These are phyloP conservation scores for Trametes versicolor DNA, from an alignment of 1,284 basidiomycete species.

Conservation along the genomic window DNA sequence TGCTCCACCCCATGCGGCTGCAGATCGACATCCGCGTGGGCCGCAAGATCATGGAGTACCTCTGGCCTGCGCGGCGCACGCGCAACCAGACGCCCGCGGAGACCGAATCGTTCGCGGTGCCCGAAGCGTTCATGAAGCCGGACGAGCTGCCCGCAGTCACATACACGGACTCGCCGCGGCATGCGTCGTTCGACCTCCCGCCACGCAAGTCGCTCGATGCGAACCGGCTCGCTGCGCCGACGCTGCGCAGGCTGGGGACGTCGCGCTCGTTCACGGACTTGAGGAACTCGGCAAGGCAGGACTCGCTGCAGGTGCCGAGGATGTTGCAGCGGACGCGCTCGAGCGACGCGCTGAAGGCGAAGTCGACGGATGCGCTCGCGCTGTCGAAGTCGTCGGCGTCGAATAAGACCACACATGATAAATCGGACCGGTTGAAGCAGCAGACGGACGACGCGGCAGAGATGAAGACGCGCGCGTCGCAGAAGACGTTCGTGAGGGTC, in stretches of 20 bases:
- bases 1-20: conserved; percentile 88
- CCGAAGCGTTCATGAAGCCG: conserved; percentile 23
- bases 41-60: conserved; percentile 87
- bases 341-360: conserved; percentile 37
- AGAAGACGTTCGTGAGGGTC: conserved; percentile 88
- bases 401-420: conserved; percentile 32
- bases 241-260: conserved; percentile 60
- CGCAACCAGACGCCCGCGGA: conserved; percentile 47
- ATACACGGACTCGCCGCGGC: conserved; percentile 35
- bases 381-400: conserved; percentile 27
- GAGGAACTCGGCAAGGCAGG: conserved; percentile 52
- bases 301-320: conserved; percentile 44
- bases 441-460: conserved; percentile 66
- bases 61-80: conserved; percentile 77
- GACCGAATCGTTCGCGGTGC: conserved; percentile 35
- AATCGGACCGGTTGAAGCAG: conserved; percentile 29
- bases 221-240: conserved; percentile 42
- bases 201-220: conserved; percentile 39
- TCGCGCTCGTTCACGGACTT: conserved; percentile 80
- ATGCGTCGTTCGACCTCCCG: conserved; percentile 42
- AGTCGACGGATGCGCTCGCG: conserved; percentile 24
- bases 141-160: conserved; percentile 31
- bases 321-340: conserved; percentile 44
- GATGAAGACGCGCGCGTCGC: conserved; percentile 80
- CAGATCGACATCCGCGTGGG: conserved; percentile 90